Evolutionary conservation across 768 basidiomycete genomes (phyloP).

Genomic region (Inosperma sp.): DNA sequence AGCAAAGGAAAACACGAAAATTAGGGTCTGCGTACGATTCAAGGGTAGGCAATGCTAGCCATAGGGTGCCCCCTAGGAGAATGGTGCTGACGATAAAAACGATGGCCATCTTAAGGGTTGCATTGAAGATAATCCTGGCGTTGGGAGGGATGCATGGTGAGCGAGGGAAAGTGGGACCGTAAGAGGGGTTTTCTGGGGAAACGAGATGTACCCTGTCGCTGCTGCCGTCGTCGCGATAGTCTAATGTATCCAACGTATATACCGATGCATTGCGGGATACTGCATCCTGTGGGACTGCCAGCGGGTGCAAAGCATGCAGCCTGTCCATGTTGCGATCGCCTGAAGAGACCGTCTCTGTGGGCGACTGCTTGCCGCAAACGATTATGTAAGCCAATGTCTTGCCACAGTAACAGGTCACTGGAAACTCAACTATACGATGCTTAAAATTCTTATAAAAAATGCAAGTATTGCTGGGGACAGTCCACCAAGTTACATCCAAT

Average conservation of each 20-base stretch:
- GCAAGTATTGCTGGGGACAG: too few species aligned
- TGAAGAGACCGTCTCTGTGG: slow-evolving; percentile 13
- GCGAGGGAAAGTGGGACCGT: slow-evolving; percentile 49
- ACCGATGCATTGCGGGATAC: slow-evolving; percentile 29
- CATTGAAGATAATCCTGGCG: slow-evolving; percentile 64
- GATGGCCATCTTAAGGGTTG: slow-evolving; percentile 77
- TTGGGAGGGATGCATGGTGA: slow-evolving; percentile 40
- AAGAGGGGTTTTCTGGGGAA: slow-evolving; percentile 41
- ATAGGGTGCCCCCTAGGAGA: slow-evolving; percentile 73
- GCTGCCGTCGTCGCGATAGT: slow-evolving; percentile 27
- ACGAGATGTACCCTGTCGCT: slow-evolving; percentile 42
- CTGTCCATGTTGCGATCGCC: slow-evolving; percentile 16
- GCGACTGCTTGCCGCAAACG: too few species aligned
- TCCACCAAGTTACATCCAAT: not conserved
- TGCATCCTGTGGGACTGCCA: slow-evolving; percentile 15
- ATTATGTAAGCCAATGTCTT: too few species aligned
- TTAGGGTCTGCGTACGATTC: slow-evolving; percentile 67
- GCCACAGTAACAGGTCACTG: too few species aligned
- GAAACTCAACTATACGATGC: too few species aligned
- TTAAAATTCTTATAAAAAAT: too few species aligned
- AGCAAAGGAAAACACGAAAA: not conserved
- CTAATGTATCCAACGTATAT: slow-evolving; percentile 66
- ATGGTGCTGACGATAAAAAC: slow-evolving; percentile 69
- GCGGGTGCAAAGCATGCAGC: slow-evolving; percentile 21
- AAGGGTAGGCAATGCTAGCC: slow-evolving; percentile 73